Conservation (phyloP, 495 filamentous ascomycete genomes). For the Paragyromitra xinjiangensis region DNA sequence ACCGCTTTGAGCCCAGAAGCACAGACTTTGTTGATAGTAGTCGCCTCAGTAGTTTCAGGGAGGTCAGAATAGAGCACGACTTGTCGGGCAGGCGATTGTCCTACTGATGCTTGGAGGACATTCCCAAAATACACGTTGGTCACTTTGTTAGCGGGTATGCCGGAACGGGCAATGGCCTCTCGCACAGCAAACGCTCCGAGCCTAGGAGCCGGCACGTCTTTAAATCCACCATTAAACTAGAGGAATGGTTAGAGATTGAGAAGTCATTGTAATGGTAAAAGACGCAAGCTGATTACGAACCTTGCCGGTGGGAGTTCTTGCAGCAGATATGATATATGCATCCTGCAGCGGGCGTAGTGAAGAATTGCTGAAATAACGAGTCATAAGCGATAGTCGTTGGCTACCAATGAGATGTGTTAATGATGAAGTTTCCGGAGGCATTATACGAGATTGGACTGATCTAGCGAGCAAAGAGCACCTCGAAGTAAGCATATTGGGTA, state of each 20-base stretch:
- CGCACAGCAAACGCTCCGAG: constrained; percentile 90
- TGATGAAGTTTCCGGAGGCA: constrained; percentile 12
- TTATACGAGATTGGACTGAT: constrained; percentile 18
- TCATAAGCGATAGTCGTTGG: constrained; percentile 24
- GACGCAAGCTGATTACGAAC: constrained; percentile 61
- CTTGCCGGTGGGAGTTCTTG: constrained; percentile 87
- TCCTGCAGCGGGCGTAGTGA: constrained; percentile 69
- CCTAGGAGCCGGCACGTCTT: constrained; percentile 79
- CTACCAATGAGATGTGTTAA: neutral
- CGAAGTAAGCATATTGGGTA: constrained; percentile 24
- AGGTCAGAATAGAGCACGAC: constrained; percentile 89
- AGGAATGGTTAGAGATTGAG: neutral
- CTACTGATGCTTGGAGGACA: constrained; percentile 83
- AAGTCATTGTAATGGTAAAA: neutral
- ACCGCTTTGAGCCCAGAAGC: constrained; percentile 94
- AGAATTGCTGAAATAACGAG: constrained; percentile 70
- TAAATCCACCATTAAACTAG: constrained; percentile 92
- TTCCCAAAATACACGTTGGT: constrained; percentile 97
- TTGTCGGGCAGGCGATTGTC: constrained; percentile 92
- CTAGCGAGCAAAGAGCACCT: constrained; percentile 13
- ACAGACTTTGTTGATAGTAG: constrained; percentile 97
- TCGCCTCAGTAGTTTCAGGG: constrained; percentile 76
- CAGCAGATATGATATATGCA: constrained; percentile 88
- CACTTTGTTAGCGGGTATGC: constrained; percentile 77
- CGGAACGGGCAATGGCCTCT: constrained; percentile 83